Evolutionary conservation across 2,329 filamentous ascomycete genomes (phyloP), one percentile per base, ranked within the genome.

Genomic region (Sphaerulina musiva): DNA sequence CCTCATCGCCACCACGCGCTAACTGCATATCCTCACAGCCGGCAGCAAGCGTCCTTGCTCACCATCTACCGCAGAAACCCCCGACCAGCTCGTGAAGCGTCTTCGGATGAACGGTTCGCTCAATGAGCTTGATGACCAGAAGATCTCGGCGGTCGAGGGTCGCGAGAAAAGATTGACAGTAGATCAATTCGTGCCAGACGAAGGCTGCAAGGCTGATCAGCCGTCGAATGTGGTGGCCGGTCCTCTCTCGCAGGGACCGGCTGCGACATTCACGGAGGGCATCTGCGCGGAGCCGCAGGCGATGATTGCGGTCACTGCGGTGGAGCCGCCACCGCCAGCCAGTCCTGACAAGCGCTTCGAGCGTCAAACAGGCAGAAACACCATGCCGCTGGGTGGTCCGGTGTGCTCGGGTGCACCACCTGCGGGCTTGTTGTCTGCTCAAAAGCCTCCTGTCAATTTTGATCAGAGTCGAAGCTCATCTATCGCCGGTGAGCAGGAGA

Each of bases 241-340:
- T 9, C 12, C 34, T 36, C 34, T n/a, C 10, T 9, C 34, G 7
- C 34, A 4, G 10, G 12, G 7, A 26, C 10, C 41, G 11, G 20
- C 29, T 17, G 36, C 43, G 20, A n/a, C 39, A 12, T 32, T 55
- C 26, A 26, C 26, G 53, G 42, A 51, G 6, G 53, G 53, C 17
- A 43, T 55, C 36, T 44, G n/a, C 3, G 12, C 42, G 5, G 53
- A 51, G 38, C 42, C 43, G 8, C 53, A 42, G 40, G 53, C 53
- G 11, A 51, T 51, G 53, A 55, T 51, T 6, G 53, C 48, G 17
- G 42, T 14, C 7, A 44, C 48, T 6, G 31, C 53, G 14, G 12
- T 36, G 6, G 48, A 42, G 14, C 14, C 14, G 14, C 14, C 14
- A 26, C 4, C 26, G 43, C 20, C 20, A n/a, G 20, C 8, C 6